Evolutionary conservation across 176 grass and related monocot species (phyloP).

Genomic region (Eragrostis nindensis): DNA sequence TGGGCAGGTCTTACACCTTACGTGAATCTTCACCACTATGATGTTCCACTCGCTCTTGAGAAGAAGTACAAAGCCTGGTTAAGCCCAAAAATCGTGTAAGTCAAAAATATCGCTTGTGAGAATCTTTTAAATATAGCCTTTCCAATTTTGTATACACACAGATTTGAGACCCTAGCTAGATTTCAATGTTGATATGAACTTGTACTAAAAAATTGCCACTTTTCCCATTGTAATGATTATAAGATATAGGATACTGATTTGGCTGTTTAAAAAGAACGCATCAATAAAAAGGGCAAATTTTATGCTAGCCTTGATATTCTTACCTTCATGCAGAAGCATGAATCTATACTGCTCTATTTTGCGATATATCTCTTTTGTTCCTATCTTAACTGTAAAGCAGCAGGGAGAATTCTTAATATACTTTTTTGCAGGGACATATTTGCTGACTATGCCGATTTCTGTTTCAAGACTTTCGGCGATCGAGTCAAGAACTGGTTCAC

Average conservation of each 20-base stretch:
- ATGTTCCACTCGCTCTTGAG: slow-evolving; percentile 66
- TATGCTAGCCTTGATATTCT: not conserved
- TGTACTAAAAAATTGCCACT: not conserved
- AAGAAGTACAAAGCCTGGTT: slow-evolving; percentile 80
- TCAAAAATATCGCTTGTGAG: not conserved
- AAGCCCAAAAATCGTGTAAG: slow-evolving; percentile 80
- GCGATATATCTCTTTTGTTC: not conserved
- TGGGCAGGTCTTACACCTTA: slow-evolving; percentile 66
- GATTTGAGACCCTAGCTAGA: not conserved
- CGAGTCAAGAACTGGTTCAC: slow-evolving; percentile 89
- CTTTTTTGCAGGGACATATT: slow-evolving; percentile 58
- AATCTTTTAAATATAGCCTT: not conserved
- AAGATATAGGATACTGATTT: not conserved
- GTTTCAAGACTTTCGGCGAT: slow-evolving; percentile 78
- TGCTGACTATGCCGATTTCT: slow-evolving; percentile 71
- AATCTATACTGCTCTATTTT: not conserved
- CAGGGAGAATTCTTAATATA: not conserved
- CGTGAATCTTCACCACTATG: slow-evolving; percentile 68
- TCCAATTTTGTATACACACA: too few relatives aligned
- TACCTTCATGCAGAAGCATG: not conserved
- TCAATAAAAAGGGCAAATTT: not conserved
- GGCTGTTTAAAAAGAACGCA: not conserved
- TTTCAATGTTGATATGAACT: slow-evolving; percentile 3
- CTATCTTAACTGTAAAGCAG: slow-evolving; percentile 6
- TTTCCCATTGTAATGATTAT: not conserved